phyloP scores from a whole-genome alignment of 768 basidiomycete genomes.

The Leccinum pellstonianum region DNA sequence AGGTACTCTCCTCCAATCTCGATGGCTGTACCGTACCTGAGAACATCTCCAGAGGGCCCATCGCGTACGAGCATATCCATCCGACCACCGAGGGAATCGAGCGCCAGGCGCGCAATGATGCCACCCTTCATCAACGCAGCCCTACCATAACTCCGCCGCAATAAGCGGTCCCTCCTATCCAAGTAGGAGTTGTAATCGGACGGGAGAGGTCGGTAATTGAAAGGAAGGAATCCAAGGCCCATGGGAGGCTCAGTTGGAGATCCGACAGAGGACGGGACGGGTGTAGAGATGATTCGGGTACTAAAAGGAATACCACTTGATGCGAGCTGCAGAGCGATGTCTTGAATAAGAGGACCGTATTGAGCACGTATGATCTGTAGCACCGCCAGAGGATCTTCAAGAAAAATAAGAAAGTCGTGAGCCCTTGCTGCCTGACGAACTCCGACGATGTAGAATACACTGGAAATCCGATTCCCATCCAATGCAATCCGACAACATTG shows the following conservation, averaged over 20 bases:
- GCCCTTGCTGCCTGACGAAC: too few relatives aligned
- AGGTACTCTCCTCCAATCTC: background rate
- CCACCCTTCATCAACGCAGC: slow-evolving; percentile 5
- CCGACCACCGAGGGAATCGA: background rate
- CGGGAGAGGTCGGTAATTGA: background rate
- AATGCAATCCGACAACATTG: too few relatives aligned
- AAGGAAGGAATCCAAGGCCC: background rate
- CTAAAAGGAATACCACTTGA: background rate
- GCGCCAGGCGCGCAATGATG: background rate
- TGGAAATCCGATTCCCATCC: too few relatives aligned
- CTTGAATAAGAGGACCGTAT: too few relatives aligned
- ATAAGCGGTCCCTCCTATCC: background rate
- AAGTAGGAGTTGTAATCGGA: slow-evolving; percentile 2
- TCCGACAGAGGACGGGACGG: background rate
- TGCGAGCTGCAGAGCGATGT: background rate
- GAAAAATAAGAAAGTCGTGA: too few relatives aligned
- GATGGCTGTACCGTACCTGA: background rate
- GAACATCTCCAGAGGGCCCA: background rate
- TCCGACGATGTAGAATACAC: too few relatives aligned
- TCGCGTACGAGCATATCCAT: background rate
- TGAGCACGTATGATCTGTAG: too few relatives aligned
- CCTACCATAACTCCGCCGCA: background rate
- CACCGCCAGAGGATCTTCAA: too few relatives aligned
- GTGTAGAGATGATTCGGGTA: background rate
- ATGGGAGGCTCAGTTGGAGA: background rate